These are phyloP conservation scores for Tolypocladium paradoxum DNA, from an alignment of 2,329 filamentous ascomycete species.

Conservation along the genomic window DNA sequence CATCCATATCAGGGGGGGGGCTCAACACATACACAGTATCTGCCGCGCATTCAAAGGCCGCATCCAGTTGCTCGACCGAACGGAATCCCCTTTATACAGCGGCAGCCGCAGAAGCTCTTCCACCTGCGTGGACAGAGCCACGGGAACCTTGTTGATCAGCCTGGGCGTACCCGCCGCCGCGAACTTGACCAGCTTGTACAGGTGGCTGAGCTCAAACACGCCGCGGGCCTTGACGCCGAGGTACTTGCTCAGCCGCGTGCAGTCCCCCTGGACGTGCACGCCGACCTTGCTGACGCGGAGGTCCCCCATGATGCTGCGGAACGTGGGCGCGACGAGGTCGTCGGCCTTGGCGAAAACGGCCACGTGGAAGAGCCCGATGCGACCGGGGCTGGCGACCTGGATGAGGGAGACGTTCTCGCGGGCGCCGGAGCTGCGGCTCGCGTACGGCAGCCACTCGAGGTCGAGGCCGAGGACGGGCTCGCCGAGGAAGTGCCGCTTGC, in stretches of 20 bases:
- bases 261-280: slow-evolving; percentile 63
- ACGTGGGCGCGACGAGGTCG: slow-evolving; percentile 57
- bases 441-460: slow-evolving; percentile 65
- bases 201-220: slow-evolving; percentile 70
- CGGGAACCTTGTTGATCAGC: slow-evolving; percentile 55
- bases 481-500: slow-evolving; percentile 52
- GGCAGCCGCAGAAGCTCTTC: slow-evolving; percentile 62
- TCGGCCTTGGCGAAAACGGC: slow-evolving; percentile 45
- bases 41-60: slow-evolving; percentile 50
- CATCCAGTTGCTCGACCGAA: slow-evolving; percentile 69
- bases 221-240: slow-evolving; percentile 55
- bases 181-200: slow-evolving; percentile 68
- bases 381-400: slow-evolving; percentile 67
- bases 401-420: slow-evolving; percentile 70
- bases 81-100: slow-evolving; percentile 58
- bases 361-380: slow-evolving; percentile 73
- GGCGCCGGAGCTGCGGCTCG: slow-evolving; percentile 33
- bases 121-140: slow-evolving; percentile 60
- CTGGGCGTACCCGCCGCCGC: slow-evolving; percentile 35
- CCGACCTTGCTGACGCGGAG: slow-evolving; percentile 61
- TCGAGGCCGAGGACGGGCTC: slow-evolving; percentile 77
- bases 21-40: slow-evolving; percentile 49
- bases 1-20: slow-evolving; percentile 1
- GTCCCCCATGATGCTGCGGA: slow-evolving; percentile 64
- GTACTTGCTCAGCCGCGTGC: slow-evolving; percentile 54